Evolutionary conservation across 352 stramenopile genomes (phyloP).

Genomic region (Phytophthora tentaculata): DNA sequence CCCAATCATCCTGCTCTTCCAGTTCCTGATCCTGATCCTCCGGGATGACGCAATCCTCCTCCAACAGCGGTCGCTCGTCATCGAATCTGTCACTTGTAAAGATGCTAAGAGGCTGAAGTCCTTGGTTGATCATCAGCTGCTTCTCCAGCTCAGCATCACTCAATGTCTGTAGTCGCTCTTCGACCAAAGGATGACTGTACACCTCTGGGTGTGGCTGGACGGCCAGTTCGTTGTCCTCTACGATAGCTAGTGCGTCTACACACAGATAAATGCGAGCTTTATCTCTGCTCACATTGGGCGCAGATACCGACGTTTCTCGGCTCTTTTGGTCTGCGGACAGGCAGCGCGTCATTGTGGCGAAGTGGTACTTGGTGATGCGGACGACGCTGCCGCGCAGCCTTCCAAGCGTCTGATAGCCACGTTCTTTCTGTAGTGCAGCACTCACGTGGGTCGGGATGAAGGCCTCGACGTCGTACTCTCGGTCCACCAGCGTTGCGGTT

Average conservation of each 20-base stretch:
- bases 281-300: constrained; percentile 7
- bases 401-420: constrained; percentile 44
- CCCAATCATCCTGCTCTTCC: constrained; percentile 67
- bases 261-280: constrained; percentile 45
- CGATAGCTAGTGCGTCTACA: constrained; percentile 54
- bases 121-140: constrained; percentile 57
- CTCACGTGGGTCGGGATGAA: constrained; percentile 49
- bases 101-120: constrained; percentile 19
- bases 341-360: constrained; percentile 52
- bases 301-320: constrained; percentile 28
- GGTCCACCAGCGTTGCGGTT: constrained; percentile 60
- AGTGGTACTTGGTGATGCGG: constrained; percentile 68
- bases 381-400: constrained; percentile 58
- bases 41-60: constrained; percentile 67
- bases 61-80: constrained; percentile 52
- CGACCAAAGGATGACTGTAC: constrained; percentile 36
- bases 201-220: constrained; percentile 46
- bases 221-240: constrained; percentile 58
- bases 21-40: constrained; percentile 65
- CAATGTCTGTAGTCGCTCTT: constrained; percentile 32
- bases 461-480: constrained; percentile 49
- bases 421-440: constrained; percentile 23
- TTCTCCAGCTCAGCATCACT: constrained; percentile 43
- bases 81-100: constrained; percentile 32
- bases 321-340: constrained; percentile 19